Percentiles rank a stretch among this genome's conserved stretches.
These are phyloP conservation scores for Blastocystis sp. DNA, from an alignment of 352 stramenopile species.

Conservation along the genomic window DNA sequence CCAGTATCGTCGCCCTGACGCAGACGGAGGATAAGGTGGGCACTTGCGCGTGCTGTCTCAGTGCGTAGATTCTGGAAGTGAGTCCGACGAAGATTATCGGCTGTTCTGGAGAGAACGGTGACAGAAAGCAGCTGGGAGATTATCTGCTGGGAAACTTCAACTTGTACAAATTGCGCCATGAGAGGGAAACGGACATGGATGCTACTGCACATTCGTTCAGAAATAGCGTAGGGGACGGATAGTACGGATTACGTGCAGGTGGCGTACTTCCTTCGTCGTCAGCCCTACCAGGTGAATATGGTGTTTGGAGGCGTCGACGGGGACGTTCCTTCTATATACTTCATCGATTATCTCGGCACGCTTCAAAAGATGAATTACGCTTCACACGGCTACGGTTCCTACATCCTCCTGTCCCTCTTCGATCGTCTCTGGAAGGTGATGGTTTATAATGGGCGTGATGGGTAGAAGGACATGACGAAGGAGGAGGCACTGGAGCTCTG, in stretches of 20 bases:
- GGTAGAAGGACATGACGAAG: conserved; percentile 60
- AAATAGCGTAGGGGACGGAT: conserved; percentile 9
- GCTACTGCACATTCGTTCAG: conserved; percentile 63
- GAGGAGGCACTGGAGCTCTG: conserved; percentile 51
- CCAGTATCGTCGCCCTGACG: conserved; percentile 47
- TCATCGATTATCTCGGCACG: conserved; percentile 65
- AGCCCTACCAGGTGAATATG: conserved; percentile 69
- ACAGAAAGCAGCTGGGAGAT: conserved; percentile 67
- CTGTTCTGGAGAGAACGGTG: conserved; percentile 54
- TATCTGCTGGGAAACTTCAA: conserved; percentile 68
- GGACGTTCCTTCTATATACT: conserved; percentile 56
- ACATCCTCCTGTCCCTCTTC: conserved; percentile 62
- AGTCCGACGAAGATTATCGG: conserved; percentile 66
- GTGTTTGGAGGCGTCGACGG: conserved; percentile 57
- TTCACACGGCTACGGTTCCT: conserved; percentile 54
- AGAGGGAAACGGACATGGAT: conserved; percentile 68
- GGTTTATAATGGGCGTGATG: background rate
- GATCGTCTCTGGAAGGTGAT: conserved; percentile 61
- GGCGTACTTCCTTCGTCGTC: conserved; percentile 67
- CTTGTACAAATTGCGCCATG: conserved; percentile 65
- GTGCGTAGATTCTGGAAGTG: conserved; percentile 61
- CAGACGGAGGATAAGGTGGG: conserved; percentile 34
- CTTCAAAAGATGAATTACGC: conserved; percentile 65
- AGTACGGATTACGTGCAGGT: background rate
- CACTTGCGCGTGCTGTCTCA: background rate